These are phyloP conservation scores for Zymoseptoria ardabiliae DNA, from an alignment of 2,329 filamentous ascomycete genomes.

Conservation along the genomic window DNA sequence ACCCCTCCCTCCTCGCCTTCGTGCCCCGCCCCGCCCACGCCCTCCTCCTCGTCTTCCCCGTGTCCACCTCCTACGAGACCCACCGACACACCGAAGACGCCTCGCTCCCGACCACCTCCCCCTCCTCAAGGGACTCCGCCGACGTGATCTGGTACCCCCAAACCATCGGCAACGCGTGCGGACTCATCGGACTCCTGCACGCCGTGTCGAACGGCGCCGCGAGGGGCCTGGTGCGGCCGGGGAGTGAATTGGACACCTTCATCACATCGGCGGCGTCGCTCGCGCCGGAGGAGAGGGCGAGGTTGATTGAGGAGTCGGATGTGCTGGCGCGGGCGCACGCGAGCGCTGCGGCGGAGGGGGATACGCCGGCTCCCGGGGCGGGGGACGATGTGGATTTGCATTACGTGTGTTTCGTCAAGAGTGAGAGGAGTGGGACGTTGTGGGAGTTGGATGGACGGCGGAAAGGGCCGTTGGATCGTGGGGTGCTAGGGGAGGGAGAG, in stretches of 20 bases:
- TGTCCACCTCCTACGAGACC: slow-evolving; percentile 70
- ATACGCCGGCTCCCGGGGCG: slow-evolving; percentile 70
- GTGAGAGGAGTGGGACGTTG: slow-evolving; percentile 55
- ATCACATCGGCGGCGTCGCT: slow-evolving; percentile 65
- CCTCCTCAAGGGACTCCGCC: slow-evolving; percentile 58
- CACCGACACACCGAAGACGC: slow-evolving; percentile 68
- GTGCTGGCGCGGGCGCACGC: slow-evolving; percentile 72
- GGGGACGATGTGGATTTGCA: slow-evolving; percentile 84
- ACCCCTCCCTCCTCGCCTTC: slow-evolving; percentile 75
- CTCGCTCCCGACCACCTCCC: slow-evolving; percentile 55
- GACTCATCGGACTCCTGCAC: slow-evolving; percentile 81
- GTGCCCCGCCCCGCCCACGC: slow-evolving; percentile 83
- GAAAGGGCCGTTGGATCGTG: slow-evolving; percentile 64
- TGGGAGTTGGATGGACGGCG: slow-evolving; percentile 76
- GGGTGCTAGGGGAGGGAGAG: slow-evolving; percentile 35
- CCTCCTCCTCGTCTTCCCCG: slow-evolving; percentile 85
- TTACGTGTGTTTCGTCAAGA: slow-evolving; percentile 91
- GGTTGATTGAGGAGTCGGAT: slow-evolving; percentile 68
- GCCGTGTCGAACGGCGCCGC: slow-evolving; percentile 71
- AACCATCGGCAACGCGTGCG: slow-evolving; percentile 90
- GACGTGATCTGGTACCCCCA: slow-evolving; percentile 91
- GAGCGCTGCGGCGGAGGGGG: slow-evolving; percentile 66
- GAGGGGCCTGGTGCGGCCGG: slow-evolving; percentile 49
- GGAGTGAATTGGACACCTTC: slow-evolving; percentile 56
- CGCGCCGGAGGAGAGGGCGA: slow-evolving; percentile 57